Evolutionary conservation across 176 grass and related monocot species (phyloP), one percentile per base, ranked within the genome.

Genomic region (Bonia amplexicaulis): DNA sequence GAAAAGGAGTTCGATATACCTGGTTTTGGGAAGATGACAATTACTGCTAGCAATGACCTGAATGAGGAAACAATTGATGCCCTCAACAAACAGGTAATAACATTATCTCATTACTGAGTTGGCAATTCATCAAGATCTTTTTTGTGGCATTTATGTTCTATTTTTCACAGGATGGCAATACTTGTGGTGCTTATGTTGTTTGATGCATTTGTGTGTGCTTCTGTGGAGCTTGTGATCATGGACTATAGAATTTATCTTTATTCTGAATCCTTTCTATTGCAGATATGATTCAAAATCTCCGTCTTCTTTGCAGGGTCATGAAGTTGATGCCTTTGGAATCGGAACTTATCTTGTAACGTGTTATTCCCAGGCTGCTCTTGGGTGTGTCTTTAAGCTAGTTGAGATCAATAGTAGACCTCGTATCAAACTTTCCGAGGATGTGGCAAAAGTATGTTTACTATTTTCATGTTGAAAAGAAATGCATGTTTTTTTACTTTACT

Each of bases 31-130:
- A 91, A 96, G 77, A 99, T 89, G 88, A 63, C 78, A 40, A 92
- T 99, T 70, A 88, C 96, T 85, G 96, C 96, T 87, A 99, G 96
- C 71, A 99, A 99, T 87, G 96, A 99, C 52, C 82, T 99, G 49
- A 99, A 96, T 61, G 96, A 99, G 87, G 96, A 99, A 89, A 99
- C 96, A 26, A 95, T 96, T 75, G 96, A 99, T 92, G 96, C 96
- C 46, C 82, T 99, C 47, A 99, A 99, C 79, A 96, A 99, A 76
- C 93, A 98, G 91, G 96, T 95, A 93, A 83, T 42, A 37, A 61
- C 87, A 27, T 41, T 73, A 42, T 44, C 33, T 69, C 23, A 8
- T 31, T 33, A 52, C 26, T 42, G 65, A 71, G 42, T 35, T 63
- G 14, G 6, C 12, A n/a, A 53, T 76, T 63, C 22, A 46, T 77